These are phyloP conservation scores for Xylariomycetidae sp. DNA, from an alignment of 2,329 filamentous ascomycete species.

Conservation along the genomic window DNA sequence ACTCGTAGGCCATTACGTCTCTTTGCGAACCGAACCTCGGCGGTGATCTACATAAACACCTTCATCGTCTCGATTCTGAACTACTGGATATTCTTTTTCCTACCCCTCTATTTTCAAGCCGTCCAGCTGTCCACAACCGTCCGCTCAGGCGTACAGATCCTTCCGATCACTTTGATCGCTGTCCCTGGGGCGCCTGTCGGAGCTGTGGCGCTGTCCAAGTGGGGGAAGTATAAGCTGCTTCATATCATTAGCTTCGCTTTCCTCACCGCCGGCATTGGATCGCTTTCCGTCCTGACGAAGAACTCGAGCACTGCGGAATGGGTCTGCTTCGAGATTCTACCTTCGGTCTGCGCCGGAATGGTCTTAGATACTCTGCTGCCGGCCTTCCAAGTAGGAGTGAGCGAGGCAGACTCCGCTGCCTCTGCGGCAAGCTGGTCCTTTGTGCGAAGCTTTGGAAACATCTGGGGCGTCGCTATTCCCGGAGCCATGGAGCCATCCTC, in stretches of 20 bases:
- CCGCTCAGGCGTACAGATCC: constrained; percentile 47
- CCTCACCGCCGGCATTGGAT: constrained; percentile 35
- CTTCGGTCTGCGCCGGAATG: constrained; percentile 31
- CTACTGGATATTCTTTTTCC: constrained; percentile 33
- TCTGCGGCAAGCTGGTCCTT: constrained; percentile 34
- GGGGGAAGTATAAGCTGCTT: constrained; percentile 28
- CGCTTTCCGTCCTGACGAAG: constrained; percentile 32
- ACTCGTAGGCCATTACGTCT: constrained; percentile 30
- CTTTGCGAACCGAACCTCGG: constrained; percentile 38
- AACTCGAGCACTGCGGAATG: constrained; percentile 28
- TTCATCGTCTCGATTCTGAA: constrained; percentile 33
- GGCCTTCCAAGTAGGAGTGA: constrained; percentile 31
- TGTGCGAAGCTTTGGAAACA: constrained; percentile 34
- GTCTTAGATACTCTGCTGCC: constrained; percentile 33
- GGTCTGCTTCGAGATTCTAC: constrained; percentile 31
- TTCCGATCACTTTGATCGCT: constrained; percentile 21
- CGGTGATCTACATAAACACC: constrained; percentile 25
- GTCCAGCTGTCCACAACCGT: constrained; percentile 56
- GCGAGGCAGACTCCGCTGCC: constrained; percentile 24
- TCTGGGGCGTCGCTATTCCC: constrained; percentile 37
- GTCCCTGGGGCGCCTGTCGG: constrained; percentile 24
- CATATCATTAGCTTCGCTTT: constrained; percentile 33
- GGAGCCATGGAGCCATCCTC: constrained; percentile 33
- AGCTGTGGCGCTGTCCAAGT: constrained; percentile 25
- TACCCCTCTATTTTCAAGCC: constrained; percentile 56